phyloP scores from a whole-genome alignment of 148 eudicot genomes.

The Silene conica region DNA sequence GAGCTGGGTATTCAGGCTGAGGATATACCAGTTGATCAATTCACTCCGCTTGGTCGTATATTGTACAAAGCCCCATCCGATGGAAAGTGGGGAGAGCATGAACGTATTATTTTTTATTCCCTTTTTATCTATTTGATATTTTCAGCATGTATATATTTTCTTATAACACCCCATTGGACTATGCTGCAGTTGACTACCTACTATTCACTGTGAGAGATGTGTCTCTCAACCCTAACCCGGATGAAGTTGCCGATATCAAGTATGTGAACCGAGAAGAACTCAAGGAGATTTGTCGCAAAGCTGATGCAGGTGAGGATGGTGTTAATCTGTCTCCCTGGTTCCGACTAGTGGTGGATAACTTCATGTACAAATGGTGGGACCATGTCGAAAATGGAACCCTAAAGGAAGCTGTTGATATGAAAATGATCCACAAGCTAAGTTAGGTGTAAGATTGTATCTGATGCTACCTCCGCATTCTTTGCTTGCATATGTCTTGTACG shows the following conservation, averaged over 20 bases:
- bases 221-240: conserved; percentile 69
- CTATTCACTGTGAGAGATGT: conserved; percentile 84
- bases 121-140: neutral
- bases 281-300: conserved; percentile 75
- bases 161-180: neutral
- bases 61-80: conserved; percentile 97
- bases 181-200: conserved; percentile 74
- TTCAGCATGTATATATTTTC: too few species aligned
- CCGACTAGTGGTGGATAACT: conserved; percentile 84
- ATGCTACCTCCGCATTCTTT: neutral
- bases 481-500: neutral
- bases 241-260: conserved; percentile 76
- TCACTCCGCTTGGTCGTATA: conserved; percentile 81
- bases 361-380: conserved; percentile 96
- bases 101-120: conserved; percentile 42
- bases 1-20: conserved; percentile 90
- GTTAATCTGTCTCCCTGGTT: conserved; percentile 94
- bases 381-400: conserved; percentile 77
- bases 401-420: conserved; percentile 65
- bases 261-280: conserved; percentile 66
- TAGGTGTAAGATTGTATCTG: conserved; percentile 1
- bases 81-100: conserved; percentile 99
- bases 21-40: conserved; percentile 90
- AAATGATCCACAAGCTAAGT: conserved; percentile 68
- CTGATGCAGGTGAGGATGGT: conserved; percentile 90